These are phyloP conservation scores for Angomonas desouzai DNA, from an alignment of 208 protist species.

Conservation along the genomic window DNA sequence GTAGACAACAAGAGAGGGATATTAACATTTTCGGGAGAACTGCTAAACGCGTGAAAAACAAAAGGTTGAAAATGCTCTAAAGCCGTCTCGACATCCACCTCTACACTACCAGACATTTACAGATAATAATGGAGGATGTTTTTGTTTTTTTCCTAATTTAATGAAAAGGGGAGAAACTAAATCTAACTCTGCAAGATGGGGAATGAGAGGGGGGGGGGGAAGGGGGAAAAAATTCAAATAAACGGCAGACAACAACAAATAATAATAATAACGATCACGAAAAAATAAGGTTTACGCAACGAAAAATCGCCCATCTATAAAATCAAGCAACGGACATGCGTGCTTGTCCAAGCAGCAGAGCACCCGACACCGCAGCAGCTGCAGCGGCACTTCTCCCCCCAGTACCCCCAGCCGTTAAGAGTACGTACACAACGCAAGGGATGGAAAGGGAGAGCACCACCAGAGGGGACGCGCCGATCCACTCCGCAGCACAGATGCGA, in stretches of 20 bases:
- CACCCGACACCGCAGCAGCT: neutral
- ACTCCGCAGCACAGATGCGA: conserved; percentile 9
- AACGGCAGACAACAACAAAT: too few species aligned
- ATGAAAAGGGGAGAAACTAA: neutral
- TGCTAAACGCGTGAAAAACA: conserved; percentile 32
- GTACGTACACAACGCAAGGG: conserved; percentile 1
- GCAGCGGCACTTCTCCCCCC: neutral
- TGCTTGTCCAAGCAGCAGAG: neutral
- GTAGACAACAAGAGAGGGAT: conserved; percentile 24
- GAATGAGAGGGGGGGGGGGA: too few species aligned
- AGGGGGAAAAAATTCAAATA: too few species aligned
- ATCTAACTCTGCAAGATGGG: neutral
- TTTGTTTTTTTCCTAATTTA: neutral
- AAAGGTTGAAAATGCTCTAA: conserved; percentile 36
- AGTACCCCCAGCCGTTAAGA: neutral
- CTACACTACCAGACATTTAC: neutral
- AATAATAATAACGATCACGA: too few species aligned
- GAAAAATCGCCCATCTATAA: neutral
- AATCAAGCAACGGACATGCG: neutral
- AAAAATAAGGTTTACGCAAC: conserved; percentile 5
- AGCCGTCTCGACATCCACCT: conserved; percentile 10
- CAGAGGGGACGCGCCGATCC: neutral
- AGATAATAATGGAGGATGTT: too few species aligned
- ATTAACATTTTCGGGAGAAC: conserved; percentile 32
- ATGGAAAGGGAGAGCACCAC: neutral